Evolutionary conservation across 176 grass and related monocot species (phyloP).

Genomic region (Ensete glaucum): DNA sequence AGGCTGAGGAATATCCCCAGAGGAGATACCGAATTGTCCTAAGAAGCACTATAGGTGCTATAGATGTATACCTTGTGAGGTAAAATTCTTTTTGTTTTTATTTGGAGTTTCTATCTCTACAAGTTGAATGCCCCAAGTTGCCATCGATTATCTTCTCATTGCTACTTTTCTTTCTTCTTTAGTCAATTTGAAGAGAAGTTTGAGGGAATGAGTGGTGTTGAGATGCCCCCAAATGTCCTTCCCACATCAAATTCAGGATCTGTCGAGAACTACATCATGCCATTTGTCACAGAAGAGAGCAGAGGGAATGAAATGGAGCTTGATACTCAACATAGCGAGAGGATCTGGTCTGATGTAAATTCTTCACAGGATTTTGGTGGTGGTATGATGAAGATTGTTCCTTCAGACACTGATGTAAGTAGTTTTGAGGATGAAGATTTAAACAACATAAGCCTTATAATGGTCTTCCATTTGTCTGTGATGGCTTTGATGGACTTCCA

Average conservation of each 20-base stretch:
- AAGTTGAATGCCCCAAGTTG: too few relatives aligned
- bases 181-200: constrained; percentile 80
- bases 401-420: constrained; percentile 77
- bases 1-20: constrained; percentile 53
- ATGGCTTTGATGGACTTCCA: too few relatives aligned
- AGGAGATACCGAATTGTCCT: constrained; percentile 85
- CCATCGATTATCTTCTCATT: not conserved
- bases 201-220: constrained; percentile 42
- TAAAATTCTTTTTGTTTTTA: constrained; percentile 24
- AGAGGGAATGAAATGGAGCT: constrained; percentile 28
- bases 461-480: too few relatives aligned
- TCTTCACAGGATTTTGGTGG: constrained; percentile 52
- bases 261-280: constrained; percentile 20
- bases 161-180: not conserved
- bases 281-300: constrained; percentile 25
- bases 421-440: constrained; percentile 1
- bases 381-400: constrained; percentile 65
- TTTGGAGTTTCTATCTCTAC: not conserved
- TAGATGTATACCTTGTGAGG: constrained; percentile 94
- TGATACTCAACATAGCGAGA: constrained; percentile 26
- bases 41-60: constrained; percentile 80
- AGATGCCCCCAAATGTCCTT: constrained; percentile 31
- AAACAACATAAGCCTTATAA: not conserved
- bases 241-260: constrained; percentile 32
- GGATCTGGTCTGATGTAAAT: constrained; percentile 36